Conservation (phyloP, 116 monocot species). For the Trichopus zeylanicus region DNA sequence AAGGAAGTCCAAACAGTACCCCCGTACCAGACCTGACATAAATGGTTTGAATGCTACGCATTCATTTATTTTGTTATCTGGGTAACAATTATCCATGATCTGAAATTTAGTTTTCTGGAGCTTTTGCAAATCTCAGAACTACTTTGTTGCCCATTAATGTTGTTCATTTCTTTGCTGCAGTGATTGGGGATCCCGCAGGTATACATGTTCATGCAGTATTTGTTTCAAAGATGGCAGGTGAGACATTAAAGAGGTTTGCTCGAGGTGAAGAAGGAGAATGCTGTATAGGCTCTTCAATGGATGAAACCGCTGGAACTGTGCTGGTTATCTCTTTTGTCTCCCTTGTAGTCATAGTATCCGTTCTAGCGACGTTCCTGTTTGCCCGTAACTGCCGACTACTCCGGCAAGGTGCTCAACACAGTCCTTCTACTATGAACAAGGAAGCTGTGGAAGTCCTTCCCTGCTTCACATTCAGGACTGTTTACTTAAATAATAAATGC, state of each 20-base stretch:
- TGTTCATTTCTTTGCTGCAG: conserved; percentile 23
- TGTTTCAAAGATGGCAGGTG: conserved; percentile 87
- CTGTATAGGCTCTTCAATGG: conserved; percentile 65
- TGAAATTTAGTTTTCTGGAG: background rate
- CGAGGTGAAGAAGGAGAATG: conserved; percentile 59
- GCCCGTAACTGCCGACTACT: conserved; percentile 75
- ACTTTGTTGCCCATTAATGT: background rate
- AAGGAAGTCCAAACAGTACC: no score
- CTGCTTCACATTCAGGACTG: conserved; percentile 49
- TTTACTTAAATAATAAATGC: conserved; percentile 29
- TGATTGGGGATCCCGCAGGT: conserved; percentile 68
- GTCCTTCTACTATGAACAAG: conserved; percentile 42
- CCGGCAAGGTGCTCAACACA: conserved; percentile 22
- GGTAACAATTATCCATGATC: no score
- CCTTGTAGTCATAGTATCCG: conserved; percentile 69
- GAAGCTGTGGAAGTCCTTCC: conserved; percentile 67
- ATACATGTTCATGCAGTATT: conserved; percentile 77
- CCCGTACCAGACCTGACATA: no score
- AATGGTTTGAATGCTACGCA: no score
- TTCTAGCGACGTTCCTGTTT: conserved; percentile 65
- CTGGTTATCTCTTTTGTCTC: conserved; percentile 81
- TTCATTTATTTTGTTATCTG: no score
- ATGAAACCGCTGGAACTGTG: conserved; percentile 70
- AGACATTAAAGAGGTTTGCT: conserved; percentile 59
- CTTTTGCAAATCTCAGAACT: background rate